phyloP scores from a whole-genome alignment of 2,329 filamentous ascomycete genomes.

The Aureobasidium sp. region DNA sequence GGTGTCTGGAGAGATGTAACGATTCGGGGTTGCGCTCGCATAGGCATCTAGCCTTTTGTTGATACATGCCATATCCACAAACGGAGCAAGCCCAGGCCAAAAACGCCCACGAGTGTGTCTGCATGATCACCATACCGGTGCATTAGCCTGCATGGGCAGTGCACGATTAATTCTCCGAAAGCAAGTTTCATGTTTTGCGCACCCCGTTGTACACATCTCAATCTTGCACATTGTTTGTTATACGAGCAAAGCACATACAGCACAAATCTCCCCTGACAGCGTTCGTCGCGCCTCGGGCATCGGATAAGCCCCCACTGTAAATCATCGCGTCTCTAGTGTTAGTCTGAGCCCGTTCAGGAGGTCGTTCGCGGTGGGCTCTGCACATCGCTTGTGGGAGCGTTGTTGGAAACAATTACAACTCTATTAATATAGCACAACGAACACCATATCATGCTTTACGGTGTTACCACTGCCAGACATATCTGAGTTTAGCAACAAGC shows the following conservation, averaged over 20 bases:
- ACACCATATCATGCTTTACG: neutral
- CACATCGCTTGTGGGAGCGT: neutral
- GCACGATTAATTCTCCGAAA: slow-evolving; percentile 12
- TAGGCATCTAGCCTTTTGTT: neutral
- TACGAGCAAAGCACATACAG: neutral
- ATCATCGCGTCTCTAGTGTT: neutral
- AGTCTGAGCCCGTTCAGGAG: neutral
- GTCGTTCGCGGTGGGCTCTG: neutral
- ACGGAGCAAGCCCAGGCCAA: neutral
- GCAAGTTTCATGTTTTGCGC: neutral
- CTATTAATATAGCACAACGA: neutral
- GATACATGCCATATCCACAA: neutral
- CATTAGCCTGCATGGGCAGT: neutral
- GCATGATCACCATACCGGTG: neutral
- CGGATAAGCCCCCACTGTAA: neutral
- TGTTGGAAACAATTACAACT: slow-evolving; percentile 6
- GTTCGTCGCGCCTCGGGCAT: neutral
- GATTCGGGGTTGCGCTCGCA: neutral
- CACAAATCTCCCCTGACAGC: neutral
- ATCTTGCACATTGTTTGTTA: neutral
- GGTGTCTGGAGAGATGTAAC: neutral
- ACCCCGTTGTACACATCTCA: neutral
- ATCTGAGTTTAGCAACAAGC: neutral
- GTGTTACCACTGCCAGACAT: neutral
- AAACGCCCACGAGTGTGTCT: neutral